These are phyloP conservation scores for Alternaria infectoria DNA, from an alignment of 2,329 filamentous ascomycete species.

Conservation along the genomic window DNA sequence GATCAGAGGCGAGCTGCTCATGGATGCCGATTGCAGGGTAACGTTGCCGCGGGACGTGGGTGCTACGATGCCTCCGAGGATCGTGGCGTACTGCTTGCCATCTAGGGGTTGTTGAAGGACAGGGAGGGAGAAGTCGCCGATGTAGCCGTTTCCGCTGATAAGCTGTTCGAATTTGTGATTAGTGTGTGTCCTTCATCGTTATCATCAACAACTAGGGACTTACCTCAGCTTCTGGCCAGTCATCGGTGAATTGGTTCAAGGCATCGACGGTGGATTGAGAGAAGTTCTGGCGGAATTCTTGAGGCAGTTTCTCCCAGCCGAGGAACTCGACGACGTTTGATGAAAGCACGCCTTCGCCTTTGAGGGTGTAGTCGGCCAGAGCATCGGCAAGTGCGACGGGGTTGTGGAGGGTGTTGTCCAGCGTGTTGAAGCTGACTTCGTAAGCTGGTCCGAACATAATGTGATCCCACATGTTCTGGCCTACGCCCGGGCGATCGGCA, in stretches of 20 bases:
- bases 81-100: background rate
- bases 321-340: background rate
- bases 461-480: constrained; percentile 27
- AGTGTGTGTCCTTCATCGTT: background rate
- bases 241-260: background rate
- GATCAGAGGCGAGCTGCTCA: constrained; percentile 33
- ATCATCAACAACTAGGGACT: background rate
- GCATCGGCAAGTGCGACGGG: background rate
- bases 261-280: background rate
- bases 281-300: background rate
- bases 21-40: constrained; percentile 33
- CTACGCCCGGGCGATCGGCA: constrained; percentile 27
- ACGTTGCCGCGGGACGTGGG: constrained; percentile 32
- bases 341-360: background rate
- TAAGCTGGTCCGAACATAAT: constrained; percentile 18
- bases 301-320: background rate
- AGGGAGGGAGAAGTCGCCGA: background rate
- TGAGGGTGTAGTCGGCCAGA: background rate
- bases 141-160: background rate
- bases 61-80: background rate
- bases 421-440: background rate
- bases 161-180: background rate
- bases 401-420: background rate
- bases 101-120: background rate
- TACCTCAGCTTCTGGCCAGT: background rate